A percentile compares a stretch with the other conserved stretches of the same genome.
Evolutionary conservation across 1,284 basidiomycete species (phyloP).

Genomic region (Moesziomyces antarcticus): DNA sequence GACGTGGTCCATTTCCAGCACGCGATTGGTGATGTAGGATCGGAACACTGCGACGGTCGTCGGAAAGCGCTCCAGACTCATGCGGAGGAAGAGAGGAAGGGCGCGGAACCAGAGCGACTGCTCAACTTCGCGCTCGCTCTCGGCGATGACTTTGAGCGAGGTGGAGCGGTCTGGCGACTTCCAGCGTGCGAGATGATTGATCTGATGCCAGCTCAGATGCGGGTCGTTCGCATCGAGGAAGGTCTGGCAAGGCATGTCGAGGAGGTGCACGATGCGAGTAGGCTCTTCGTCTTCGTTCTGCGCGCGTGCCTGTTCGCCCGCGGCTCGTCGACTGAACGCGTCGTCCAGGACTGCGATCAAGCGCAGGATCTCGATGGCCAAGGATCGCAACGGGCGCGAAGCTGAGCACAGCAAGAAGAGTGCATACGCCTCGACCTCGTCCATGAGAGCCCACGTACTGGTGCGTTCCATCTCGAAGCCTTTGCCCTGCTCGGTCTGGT

Average conservation of each 20-base stretch:
- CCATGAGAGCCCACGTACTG: slow-evolving; percentile 66
- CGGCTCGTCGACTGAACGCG: slow-evolving; percentile 47
- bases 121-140: slow-evolving; percentile 69
- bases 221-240: slow-evolving; percentile 52
- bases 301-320: slow-evolving; percentile 62
- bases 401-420: slow-evolving; percentile 79
- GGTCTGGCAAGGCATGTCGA: slow-evolving; percentile 49
- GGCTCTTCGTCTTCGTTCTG: slow-evolving; percentile 56
- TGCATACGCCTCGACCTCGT: slow-evolving; percentile 77
- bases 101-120: slow-evolving; percentile 69
- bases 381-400: slow-evolving; percentile 74
- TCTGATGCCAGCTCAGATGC: slow-evolving; percentile 48
- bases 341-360: slow-evolving; percentile 64
- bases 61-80: slow-evolving; percentile 67
- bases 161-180: slow-evolving; percentile 40
- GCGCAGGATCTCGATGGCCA: slow-evolving; percentile 54
- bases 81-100: slow-evolving; percentile 68
- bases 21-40: slow-evolving; percentile 66
- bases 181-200: slow-evolving; percentile 48
- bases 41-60: slow-evolving; percentile 68
- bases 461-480: slow-evolving; percentile 57
- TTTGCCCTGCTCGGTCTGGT: slow-evolving; percentile 47
- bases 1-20: slow-evolving; percentile 69
- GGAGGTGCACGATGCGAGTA: slow-evolving; percentile 55
- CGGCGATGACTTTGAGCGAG: slow-evolving; percentile 64